Evolutionary conservation across 176 grass and related monocot genomes (phyloP).

Genomic region (Paspalum notatum): DNA sequence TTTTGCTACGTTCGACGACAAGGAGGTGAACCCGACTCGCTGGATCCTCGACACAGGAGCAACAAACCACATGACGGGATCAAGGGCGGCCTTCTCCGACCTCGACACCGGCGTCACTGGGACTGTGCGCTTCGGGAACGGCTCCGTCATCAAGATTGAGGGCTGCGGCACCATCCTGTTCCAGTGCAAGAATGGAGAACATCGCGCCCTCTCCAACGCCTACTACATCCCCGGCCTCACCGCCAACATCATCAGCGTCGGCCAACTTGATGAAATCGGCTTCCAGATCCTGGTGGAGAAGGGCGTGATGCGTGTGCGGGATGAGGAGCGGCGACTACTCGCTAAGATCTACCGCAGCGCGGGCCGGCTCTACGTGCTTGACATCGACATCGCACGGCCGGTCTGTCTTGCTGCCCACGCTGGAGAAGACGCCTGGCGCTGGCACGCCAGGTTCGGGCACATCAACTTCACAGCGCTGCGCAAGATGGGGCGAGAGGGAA

Average conservation of each 20-base stretch:
- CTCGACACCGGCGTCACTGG: background rate
- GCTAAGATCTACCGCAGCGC: background rate
- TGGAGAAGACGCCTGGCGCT: background rate
- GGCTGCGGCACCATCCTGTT: background rate
- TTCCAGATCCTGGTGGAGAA: background rate
- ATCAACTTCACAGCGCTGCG: no score
- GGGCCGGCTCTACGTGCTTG: background rate
- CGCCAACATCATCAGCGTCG: background rate
- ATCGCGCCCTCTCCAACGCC: background rate
- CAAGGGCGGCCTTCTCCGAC: background rate
- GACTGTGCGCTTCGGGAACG: background rate
- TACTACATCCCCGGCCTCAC: background rate
- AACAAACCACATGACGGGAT: background rate
- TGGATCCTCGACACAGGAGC: background rate
- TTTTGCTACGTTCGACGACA: background rate
- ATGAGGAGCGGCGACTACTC: background rate
- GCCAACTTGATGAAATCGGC: background rate
- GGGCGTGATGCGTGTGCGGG: background rate
- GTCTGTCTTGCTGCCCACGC: background rate
- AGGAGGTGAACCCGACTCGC: rapidly evolving
- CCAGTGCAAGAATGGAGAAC: background rate
- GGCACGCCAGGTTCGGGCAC: no score
- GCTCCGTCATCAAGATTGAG: background rate
- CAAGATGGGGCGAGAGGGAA: no score
- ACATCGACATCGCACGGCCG: background rate